Evolutionary conservation across 2,329 filamentous ascomycete species (phyloP), one percentile per base, ranked within the genome.

Genomic region (Curvularia sp.): DNA sequence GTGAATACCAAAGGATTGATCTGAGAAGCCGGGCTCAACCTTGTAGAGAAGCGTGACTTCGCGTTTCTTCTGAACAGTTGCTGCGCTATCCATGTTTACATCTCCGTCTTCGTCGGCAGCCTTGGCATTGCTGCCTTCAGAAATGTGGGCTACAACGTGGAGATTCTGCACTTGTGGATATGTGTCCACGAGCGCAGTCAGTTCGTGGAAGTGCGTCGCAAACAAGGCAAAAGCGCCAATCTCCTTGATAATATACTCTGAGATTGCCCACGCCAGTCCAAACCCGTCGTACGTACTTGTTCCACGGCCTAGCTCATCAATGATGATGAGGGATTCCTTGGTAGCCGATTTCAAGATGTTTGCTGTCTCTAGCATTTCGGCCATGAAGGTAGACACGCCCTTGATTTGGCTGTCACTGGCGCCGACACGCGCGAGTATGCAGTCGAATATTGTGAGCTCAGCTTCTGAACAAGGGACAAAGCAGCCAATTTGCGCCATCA

Each of bases 251-350:
- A 99, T 98, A 78, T 99, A 93, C 79, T 99, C 95, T 0, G 92
- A 96, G 61, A 99, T 99, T 49, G 95, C 95, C 95, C 95, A 99
- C 0, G 96, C 95, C n/a, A 99, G 86, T 36, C 96, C 95, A 70
- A 99, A 99, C 8, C 95, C 95, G 75, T 99, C 96, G 76, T 99
- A 99, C 0, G 96, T 99, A 61, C 93, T 97, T 0, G 95, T 99
- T 56, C 95, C 95, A 60, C 95, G 92, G 49, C 95, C 95, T 2
- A 99, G 87, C 77, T 99, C 95, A 77, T 99, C 96, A 68, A 99
- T 97, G 77, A 99, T 98, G 79, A 99, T 98, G 52, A 99, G 85
- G 4, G 92, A 97, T 75, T 99, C 95, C 30, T 90, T 87, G 0
- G 95, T 99, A 1, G 95, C 95, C 0, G 92, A 96, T 80, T 98